These are phyloP conservation scores for Ilyonectria destructans DNA, from an alignment of 2,329 filamentous ascomycete genomes.

Conservation along the genomic window DNA sequence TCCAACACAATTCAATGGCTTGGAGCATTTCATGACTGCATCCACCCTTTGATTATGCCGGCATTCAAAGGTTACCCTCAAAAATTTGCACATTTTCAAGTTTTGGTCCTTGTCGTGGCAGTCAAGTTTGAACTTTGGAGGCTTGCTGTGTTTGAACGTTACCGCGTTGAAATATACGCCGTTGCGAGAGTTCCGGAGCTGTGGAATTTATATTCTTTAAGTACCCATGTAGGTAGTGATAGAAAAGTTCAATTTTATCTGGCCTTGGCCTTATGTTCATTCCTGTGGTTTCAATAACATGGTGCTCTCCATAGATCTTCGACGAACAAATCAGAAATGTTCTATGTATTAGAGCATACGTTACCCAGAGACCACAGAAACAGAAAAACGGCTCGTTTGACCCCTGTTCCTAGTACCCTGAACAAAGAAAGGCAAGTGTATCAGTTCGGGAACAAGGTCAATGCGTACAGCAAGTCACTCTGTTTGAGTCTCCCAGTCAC, in stretches of 20 bases:
- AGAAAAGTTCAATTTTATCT: neutral
- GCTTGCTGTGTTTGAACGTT: neutral
- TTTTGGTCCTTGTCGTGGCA: neutral
- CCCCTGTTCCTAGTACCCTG: too few relatives aligned
- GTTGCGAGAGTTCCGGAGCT: neutral
- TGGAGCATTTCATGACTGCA: neutral
- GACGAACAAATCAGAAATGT: too few relatives aligned
- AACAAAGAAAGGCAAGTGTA: too few relatives aligned
- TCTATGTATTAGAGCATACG: too few relatives aligned
- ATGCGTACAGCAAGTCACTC: too few relatives aligned
- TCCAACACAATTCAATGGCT: neutral
- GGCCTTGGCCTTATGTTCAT: neutral
- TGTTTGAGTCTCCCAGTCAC: too few relatives aligned
- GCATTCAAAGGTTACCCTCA: neutral
- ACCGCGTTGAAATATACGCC: neutral
- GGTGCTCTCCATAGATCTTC: neutral
- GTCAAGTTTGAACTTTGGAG: neutral
- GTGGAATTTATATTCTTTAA: neutral
- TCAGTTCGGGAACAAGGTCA: too few relatives aligned
- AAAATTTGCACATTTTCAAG: neutral
- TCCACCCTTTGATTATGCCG: neutral
- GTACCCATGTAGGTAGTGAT: neutral
- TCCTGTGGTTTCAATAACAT: neutral
- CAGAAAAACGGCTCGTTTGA: too few relatives aligned
- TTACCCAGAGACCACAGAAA: too few relatives aligned